Percentiles rank a stretch among this genome's conserved stretches.
Conservation (phyloP, 164 flowering plant genomes). For the Euptelea pleiosperma region DNA sequence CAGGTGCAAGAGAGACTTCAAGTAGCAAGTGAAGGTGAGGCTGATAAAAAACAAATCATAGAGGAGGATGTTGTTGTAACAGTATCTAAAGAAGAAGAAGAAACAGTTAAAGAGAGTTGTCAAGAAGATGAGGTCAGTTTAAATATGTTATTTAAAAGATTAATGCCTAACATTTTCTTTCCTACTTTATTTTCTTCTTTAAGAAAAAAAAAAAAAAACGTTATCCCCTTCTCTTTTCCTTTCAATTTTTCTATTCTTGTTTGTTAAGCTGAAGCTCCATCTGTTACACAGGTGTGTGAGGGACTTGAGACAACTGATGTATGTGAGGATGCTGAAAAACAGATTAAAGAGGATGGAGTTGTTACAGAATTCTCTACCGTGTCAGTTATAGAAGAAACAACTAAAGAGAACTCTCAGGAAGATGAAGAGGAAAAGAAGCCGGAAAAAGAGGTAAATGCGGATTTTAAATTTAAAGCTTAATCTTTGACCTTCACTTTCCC, state of each 20-base stretch:
- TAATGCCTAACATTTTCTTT: neutral
- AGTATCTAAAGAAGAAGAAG: neutral
- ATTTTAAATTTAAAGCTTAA: neutral
- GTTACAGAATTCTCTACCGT: neutral
- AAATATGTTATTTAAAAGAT: neutral
- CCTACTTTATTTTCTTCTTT: neutral
- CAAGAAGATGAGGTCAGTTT: conserved; percentile 4
- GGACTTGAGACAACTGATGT: conserved; percentile 2
- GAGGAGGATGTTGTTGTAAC: neutral
- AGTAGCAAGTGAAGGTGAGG: too few relatives aligned
- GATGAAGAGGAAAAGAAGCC: neutral
- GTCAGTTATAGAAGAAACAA: neutral
- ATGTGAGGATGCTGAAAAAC: conserved; percentile 1
- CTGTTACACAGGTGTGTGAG: conserved; percentile 11
- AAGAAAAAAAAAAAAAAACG: neutral
- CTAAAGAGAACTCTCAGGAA: neutral
- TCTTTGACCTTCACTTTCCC: too few relatives aligned
- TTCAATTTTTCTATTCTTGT: neutral
- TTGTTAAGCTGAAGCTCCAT: neutral
- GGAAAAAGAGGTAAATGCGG: too few relatives aligned
- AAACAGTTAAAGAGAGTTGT: neutral
- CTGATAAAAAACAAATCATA: too few relatives aligned
- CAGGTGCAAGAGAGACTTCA: too few relatives aligned
- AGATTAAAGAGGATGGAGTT: neutral
- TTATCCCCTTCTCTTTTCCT: too few relatives aligned